Evolutionary conservation across 2,329 filamentous ascomycete species (phyloP).

Genomic region (Penicillium sp.): DNA sequence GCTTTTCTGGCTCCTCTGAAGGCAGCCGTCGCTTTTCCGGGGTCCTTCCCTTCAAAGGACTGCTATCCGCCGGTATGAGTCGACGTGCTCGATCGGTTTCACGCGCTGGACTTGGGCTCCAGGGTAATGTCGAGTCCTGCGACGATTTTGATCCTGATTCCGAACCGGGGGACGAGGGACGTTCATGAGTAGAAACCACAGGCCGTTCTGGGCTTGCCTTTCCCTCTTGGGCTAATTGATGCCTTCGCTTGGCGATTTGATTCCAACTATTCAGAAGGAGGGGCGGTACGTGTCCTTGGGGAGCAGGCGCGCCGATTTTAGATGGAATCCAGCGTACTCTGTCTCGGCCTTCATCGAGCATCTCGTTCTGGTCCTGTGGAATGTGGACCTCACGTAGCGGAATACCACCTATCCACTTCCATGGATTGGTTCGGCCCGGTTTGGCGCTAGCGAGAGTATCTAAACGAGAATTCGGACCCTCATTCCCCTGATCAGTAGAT

Average conservation of each 20-base stretch:
- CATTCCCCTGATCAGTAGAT: neutral
- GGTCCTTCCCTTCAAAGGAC: neutral
- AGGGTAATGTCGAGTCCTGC: constrained; percentile 5
- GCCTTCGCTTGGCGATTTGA: constrained; percentile 22
- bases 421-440: constrained; percentile 23
- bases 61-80: neutral
- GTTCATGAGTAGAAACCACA: constrained; percentile 19
- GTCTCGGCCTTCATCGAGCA: constrained; percentile 50
- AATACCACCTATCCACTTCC: constrained; percentile 43
- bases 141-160: constrained; percentile 10
- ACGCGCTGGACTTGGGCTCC: constrained; percentile 22
- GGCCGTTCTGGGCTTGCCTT: constrained; percentile 1
- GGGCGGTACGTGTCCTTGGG: constrained; percentile 41
- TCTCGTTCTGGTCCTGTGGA: constrained; percentile 52
- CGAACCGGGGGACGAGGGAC: constrained; percentile 22
- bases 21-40: neutral
- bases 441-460: neutral
- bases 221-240: constrained; percentile 9
- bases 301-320: constrained; percentile 28
- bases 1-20: neutral
- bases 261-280: constrained; percentile 44
- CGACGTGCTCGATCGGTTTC: neutral
- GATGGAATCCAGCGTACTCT: constrained; percentile 46
- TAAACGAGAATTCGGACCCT: neutral
- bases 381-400: constrained; percentile 50